These are phyloP conservation scores for Bruguiera hainesii DNA, from an alignment of 441 rosid genomes.

Conservation along the genomic window DNA sequence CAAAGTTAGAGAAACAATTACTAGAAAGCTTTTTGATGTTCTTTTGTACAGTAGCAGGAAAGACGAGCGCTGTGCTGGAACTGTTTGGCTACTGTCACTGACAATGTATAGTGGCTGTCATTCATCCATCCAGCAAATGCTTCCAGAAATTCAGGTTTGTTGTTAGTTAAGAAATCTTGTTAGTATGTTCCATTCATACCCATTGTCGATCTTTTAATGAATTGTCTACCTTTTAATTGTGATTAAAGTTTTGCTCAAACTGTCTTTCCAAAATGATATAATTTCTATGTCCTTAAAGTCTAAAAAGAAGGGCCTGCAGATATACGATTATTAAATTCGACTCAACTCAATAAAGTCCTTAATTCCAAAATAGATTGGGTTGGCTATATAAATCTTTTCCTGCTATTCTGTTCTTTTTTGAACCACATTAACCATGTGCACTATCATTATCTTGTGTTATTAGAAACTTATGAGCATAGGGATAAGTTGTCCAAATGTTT, in stretches of 20 bases:
- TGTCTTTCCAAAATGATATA: too few relatives aligned
- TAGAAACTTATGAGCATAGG: too few relatives aligned
- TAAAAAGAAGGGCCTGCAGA: too few relatives aligned
- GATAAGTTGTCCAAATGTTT: too few relatives aligned
- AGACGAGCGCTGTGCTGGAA: constrained; percentile 98
- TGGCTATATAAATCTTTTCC: too few relatives aligned
- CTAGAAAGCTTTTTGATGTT: constrained; percentile 75
- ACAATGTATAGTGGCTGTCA: constrained; percentile 93
- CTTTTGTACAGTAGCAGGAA: constrained; percentile 89
- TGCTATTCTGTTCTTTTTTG: too few relatives aligned
- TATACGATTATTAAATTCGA: too few relatives aligned
- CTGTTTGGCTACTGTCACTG: constrained; percentile 91
- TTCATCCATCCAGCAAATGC: constrained; percentile 76
- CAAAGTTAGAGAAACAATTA: constrained; percentile 59
- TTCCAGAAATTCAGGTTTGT: constrained; percentile 95
- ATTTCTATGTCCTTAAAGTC: too few relatives aligned
- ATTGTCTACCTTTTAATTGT: background rate
- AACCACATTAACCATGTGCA: too few relatives aligned
- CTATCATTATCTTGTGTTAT: too few relatives aligned
- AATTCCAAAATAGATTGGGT: too few relatives aligned
- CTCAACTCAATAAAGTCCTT: too few relatives aligned
- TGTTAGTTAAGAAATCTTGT: constrained; percentile 15
- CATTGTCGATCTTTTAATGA: background rate
- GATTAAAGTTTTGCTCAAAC: background rate
- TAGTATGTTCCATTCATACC: background rate